Conservation (phyloP, 257 asterid genomes). For the Orobanche coerulescens region DNA sequence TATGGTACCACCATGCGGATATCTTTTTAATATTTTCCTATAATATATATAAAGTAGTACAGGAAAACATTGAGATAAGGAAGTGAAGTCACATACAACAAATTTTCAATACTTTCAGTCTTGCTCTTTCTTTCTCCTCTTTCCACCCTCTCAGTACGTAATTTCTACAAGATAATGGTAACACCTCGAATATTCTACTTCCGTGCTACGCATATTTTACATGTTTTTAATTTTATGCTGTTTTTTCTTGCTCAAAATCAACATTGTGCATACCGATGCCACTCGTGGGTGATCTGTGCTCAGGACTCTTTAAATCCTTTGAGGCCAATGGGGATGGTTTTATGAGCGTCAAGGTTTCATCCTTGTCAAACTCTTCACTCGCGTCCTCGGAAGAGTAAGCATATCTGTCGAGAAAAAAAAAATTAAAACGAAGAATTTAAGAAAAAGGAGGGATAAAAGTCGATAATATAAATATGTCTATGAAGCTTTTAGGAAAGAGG, state of each 20-base stretch:
- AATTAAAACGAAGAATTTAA: background rate
- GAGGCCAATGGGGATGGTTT: constrained; percentile 58
- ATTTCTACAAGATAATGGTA: constrained; percentile 26
- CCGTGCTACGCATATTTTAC: background rate
- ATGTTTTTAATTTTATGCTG: constrained; percentile 38
- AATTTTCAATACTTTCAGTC: constrained; percentile 13
- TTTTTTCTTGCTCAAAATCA: constrained; percentile 59
- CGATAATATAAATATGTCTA: too few relatives aligned
- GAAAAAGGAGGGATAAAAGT: background rate
- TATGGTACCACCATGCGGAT: too few relatives aligned
- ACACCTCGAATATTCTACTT: constrained; percentile 12
- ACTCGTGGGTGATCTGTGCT: constrained; percentile 32
- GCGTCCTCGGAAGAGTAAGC: constrained; percentile 88
- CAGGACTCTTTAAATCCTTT: constrained; percentile 48
- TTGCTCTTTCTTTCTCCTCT: constrained; percentile 13
- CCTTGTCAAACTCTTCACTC: constrained; percentile 75
- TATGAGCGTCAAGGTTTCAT: constrained; percentile 61
- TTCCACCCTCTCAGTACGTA: constrained; percentile 20
- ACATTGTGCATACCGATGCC: constrained; percentile 30
- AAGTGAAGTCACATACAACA: constrained; percentile 12
- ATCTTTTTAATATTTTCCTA: too few relatives aligned
- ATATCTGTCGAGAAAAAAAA: constrained; percentile 38
- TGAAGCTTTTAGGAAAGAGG: too few relatives aligned
- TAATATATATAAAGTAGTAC: too few relatives aligned
- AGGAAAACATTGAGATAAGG: constrained; percentile 14